Base-by-base conservation (phyloP, 2,329 filamentous ascomycete genomes). In the Fonsecaea monophora region DNA sequence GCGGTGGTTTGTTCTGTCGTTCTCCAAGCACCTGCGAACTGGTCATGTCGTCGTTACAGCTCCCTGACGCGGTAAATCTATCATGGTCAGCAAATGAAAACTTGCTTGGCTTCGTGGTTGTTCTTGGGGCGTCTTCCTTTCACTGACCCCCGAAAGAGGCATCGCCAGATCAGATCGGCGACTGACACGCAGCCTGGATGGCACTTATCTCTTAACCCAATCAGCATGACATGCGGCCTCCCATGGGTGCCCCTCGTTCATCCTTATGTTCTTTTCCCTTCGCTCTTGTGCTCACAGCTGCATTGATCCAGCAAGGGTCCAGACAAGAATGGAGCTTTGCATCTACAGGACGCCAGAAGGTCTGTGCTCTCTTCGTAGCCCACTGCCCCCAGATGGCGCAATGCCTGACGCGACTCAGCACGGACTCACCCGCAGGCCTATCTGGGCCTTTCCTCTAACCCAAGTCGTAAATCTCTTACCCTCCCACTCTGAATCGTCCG, bases 311-410 rank as follows among this genome's bases (percentile, higher is more conserved):
- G 60, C 60, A 60, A 70, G 68, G 68, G 68, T 70, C 66, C 60
- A 58, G 66, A 66, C 68, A 64, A 68, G 64, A 66, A 68, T 65
- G 66, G 68, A 68, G 13, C 63, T 65, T 18, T 68, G 68, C 65
- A 68, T 66, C 18, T 37, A 53, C 45, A 40, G 42, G 18, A 53
- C 50, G 54, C 56, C 56, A 61, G 48, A 56, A 58, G 68, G 60
- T 62, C 65, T 70, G 62, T 66, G 59, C 55, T 25, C 48, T 61
- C 61, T 25, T 62, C 21, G 53, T 40, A 60, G 59, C 60, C 62
- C 62, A 57, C 61, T 55, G 65, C 65, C 65, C 42, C 68, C 65
- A 70, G 68, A 70, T 70, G 68, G 68, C 68, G 68, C 64, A 70
- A 68, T 70, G 65, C 55, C 54, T 69, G 62, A 65, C 64, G 59